Evolutionary conservation across 2,329 filamentous ascomycete species (phyloP).

Genomic region (Fusarium anguioides): DNA sequence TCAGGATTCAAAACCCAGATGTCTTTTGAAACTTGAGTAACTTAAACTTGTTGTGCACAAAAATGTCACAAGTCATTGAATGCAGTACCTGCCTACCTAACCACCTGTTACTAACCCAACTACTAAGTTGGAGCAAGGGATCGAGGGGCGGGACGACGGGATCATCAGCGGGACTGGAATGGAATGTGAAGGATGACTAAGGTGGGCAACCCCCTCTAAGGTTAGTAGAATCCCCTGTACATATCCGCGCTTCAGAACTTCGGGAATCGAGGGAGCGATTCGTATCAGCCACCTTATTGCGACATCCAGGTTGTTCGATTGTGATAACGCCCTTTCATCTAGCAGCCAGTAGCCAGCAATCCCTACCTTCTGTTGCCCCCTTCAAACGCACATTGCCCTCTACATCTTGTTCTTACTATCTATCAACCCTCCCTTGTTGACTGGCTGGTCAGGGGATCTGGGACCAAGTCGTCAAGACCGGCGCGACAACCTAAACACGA

Average conservation of each 20-base stretch:
- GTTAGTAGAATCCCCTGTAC: conserved; percentile 22
- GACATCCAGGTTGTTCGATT: conserved; percentile 32
- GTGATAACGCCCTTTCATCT: conserved; percentile 11
- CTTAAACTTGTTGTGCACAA: conserved; percentile 4
- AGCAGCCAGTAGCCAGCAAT: conserved; percentile 1
- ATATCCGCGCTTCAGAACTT: conserved; percentile 12
- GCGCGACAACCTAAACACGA: conserved; percentile 9
- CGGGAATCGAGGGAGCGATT: conserved; percentile 21
- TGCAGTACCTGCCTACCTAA: no score
- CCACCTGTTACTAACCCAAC: neutral
- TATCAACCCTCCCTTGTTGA: conserved; percentile 25
- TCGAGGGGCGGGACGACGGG: conserved; percentile 17
- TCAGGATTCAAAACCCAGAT: neutral
- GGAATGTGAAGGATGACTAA: conserved; percentile 34
- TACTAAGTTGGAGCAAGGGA: neutral
- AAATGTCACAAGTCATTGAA: conserved; percentile 7
- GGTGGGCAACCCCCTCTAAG: conserved; percentile 5
- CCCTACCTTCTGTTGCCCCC: neutral
- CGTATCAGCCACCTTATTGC: conserved; percentile 30
- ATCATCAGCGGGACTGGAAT: conserved; percentile 34
- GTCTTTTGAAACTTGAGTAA: conserved; percentile 3
- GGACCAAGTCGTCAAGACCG: conserved; percentile 2
- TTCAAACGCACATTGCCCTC: neutral
- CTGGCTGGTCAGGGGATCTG: conserved; percentile 28
- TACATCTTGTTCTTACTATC: neutral